Base-by-base conservation (phyloP, 257 asterid species). In the Petunia secreta region DNA sequence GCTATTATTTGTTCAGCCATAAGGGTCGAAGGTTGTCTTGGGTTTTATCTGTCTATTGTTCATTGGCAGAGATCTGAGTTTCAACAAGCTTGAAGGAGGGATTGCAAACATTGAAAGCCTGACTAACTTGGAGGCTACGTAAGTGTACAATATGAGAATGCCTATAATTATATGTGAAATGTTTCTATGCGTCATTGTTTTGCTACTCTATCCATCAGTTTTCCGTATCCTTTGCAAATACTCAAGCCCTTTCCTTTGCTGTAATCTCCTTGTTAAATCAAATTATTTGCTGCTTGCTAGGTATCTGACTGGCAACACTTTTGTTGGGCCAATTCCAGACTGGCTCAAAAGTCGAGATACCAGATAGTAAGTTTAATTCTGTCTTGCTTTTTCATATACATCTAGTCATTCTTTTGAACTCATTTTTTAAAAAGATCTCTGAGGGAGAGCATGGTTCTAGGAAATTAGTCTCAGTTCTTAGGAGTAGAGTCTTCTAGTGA, bases 61-160 rank as follows among this genome's bases (percentile, higher is more conserved):
- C 59, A 63, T 64, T 78, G 82, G 64, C 85, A 91, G 97, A 71
- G 97, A 91, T 81, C 82, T 91, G 79, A 91, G 94, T 68, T 88
- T 91, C 78, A 91, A 91, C 87, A 87, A 85, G 38, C 81, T 90
- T 71, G 84, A 82, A 64, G 94, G 97, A 67, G 79, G 34, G 78
- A 80, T 89, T 74, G 90, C 92, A 37, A 50, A 84, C 84, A 80
- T 90, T 39, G 81, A 40, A 64, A 38, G 79, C 58, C 66, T 79
- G 75, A 3, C 6, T 8, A 0, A 2, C 0, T 38, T 87, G 78
- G 87, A 89, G 69, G n/a, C 5, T 60, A 68, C 86, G 95, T 89
- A 88, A 54, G 90, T 63, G 25, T 11, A 16, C 75, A 54, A 25
- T 39, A 13, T 2, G 52, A 15, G 54, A 11, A 69, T 25, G 9